Evolutionary conservation across 148 eudicot species (phyloP), one percentile per base, ranked within the genome.

Genomic region (Nyssa sinensis): DNA sequence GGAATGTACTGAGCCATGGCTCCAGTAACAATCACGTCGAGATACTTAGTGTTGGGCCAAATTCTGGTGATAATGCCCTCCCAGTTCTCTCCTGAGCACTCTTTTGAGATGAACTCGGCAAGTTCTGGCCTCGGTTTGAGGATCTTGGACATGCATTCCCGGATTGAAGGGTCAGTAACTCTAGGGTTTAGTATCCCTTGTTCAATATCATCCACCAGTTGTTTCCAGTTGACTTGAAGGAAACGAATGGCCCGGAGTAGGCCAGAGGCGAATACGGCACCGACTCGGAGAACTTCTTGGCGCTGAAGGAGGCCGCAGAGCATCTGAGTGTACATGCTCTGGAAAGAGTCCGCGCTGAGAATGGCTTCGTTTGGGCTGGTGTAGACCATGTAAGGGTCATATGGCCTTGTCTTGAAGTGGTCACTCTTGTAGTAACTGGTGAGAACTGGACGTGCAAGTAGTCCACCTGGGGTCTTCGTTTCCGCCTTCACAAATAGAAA

Each of bases 1-100:
- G 76, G 76, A 62, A 82, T 82, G 41, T 82, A 82, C 39, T 82
- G 85, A 5, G 81, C 81, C 85, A 82, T 82, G 0, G 85, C 81
- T 2, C 85, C 85, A 5, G 85, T 82, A 0, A 82, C 85, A 24
- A 82, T 82, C 39, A 78, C 81, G 21, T 73, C 76, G 0, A 73
- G 41, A 21, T 73, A 73, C n/a, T 73, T 73, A 25, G 76, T 73
- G 24, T 73, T 73, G 0, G 76, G 76, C 76, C 76, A 73, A 63
- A 73, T 73, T n/a, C 69, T 13, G 3, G 69, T 47, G 12, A 73
- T 73, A 23, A 73, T 73, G 8, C 62, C 62, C 62, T 73, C 76
- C 76, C 76, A 73, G 1, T 73, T 73, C 61, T 65, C 76, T 1
- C 28, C 69, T 9, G 37, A 47, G 30, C 76, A 73, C 13, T 73